Evolutionary conservation across 23 red algal genomes (phyloP).

Genomic region (Gracilaria domingensis): DNA sequence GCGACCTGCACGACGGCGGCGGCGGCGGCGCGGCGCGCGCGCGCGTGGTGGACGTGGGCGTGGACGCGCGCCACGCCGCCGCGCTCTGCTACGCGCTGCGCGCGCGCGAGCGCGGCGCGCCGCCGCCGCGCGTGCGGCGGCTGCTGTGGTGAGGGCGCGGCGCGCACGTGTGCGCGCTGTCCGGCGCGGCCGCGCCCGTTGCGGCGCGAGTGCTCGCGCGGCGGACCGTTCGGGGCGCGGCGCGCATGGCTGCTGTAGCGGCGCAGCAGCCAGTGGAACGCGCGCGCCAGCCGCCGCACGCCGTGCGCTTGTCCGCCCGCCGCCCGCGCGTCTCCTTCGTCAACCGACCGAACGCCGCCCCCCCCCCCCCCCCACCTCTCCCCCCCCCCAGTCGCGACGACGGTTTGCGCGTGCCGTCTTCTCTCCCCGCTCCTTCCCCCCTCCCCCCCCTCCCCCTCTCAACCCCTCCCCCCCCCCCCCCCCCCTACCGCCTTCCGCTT

Average conservation of each 20-base stretch:
- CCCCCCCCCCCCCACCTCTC: not conserved
- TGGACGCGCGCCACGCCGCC: not conserved
- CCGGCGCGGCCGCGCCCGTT: not conserved
- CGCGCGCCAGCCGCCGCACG: not conserved
- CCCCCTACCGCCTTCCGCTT: not conserved
- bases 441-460: not conserved
- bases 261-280: not conserved
- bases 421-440: not conserved
- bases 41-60: constrained; percentile 1
- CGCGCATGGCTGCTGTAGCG: not conserved
- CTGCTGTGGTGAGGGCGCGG: not conserved
- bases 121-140: not conserved
- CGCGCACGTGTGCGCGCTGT: not conserved
- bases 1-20: not conserved
- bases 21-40: not conserved
- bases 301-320: not conserved
- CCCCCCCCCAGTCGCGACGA: too few species aligned
- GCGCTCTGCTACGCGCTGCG: constrained; percentile 15
- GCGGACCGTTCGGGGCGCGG: constrained; percentile 5
- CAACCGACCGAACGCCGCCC: not conserved
- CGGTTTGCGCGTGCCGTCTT: too few species aligned
- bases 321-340: constrained; percentile 8
- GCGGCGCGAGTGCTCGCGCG: not conserved
- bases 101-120: not conserved
- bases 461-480: too few species aligned